Conservation (phyloP, 257 asterid species). For the Lycium ferocissimum region DNA sequence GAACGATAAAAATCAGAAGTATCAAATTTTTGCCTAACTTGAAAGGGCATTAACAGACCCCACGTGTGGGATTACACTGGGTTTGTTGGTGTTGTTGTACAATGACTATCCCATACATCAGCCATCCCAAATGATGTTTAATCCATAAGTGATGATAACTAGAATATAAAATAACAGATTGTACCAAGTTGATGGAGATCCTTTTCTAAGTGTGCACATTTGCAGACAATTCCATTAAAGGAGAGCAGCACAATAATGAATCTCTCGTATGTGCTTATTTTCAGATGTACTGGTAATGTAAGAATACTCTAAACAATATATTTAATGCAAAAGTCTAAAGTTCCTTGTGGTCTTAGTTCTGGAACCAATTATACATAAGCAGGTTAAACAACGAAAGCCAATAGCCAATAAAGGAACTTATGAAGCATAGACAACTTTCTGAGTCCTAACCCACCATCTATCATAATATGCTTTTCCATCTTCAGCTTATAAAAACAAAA, state of each 20-base stretch:
- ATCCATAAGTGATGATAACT: slow-evolving; percentile 17
- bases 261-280: not conserved
- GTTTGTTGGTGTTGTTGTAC: not conserved
- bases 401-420: not conserved
- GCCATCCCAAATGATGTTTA: not conserved
- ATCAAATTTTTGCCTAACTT: not conserved
- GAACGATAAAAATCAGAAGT: not conserved
- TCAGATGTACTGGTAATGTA: not conserved
- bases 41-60: not conserved
- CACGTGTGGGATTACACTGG: no score
- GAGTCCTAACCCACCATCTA: not conserved
- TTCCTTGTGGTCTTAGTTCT: not conserved
- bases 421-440: slow-evolving; percentile 18
- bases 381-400: slow-evolving; percentile 14
- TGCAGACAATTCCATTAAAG: not conserved
- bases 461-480: not conserved
- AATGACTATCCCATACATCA: not conserved
- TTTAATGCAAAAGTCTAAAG: not conserved
- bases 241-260: not conserved
- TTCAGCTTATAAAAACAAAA: not conserved
- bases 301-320: not conserved
- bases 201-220: not conserved
- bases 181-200: slow-evolving; percentile 23
- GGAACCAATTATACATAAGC: slow-evolving; percentile 14
- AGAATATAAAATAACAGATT: not conserved